Base-by-base conservation (phyloP, 306 rosid species). In the Purshia tridentata region DNA sequence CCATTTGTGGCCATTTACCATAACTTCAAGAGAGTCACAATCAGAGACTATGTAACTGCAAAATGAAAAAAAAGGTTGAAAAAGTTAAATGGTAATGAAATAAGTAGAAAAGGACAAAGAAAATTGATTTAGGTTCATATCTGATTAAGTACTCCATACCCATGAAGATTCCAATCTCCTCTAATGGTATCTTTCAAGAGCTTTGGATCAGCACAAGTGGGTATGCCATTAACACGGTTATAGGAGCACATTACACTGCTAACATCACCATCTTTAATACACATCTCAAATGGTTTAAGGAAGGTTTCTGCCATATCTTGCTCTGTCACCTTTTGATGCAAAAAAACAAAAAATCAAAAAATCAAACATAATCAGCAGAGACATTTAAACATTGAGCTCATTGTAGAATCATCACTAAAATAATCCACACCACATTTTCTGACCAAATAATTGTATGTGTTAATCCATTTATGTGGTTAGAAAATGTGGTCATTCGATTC, bases 221-320 rank as follows among this genome's bases (percentile, higher is more conserved):
- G 81, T 2, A 77, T 49, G 3, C 75, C 71, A n/a, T 69, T 69
- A 10, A 77, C 65, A n/a, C 46, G n/a, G 23, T 69, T 61, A 12
- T 60, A 69, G 23, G 81, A 51, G 52, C 81, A 77, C 81, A 77
- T 77, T 0, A 77, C 70, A 42, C 81, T 77, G 19, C 56, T 51
- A 22, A 77, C 81, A 77, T 77, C 76, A 6, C 76, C 70, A 6
- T 77, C 81, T 46, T 69, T 77, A 40, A 77, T 59, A 41, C 81
- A 69, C 75, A 77, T 73, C 51, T 73, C 70, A 50, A 73, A 70
- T 22, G 76, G 76, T 41, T 47, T 44, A 29, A 61, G 65, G 68
- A 60, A 77, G 13, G 72, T 70, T 37, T 77, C 71, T 16, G 22
- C 42, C 76, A 77, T 69, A 62, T 70, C 72, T 70, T 70, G 81